phyloP scores from a whole-genome alignment of 2,329 filamentous ascomycete species.

The Tolypocladium guangdongense region DNA sequence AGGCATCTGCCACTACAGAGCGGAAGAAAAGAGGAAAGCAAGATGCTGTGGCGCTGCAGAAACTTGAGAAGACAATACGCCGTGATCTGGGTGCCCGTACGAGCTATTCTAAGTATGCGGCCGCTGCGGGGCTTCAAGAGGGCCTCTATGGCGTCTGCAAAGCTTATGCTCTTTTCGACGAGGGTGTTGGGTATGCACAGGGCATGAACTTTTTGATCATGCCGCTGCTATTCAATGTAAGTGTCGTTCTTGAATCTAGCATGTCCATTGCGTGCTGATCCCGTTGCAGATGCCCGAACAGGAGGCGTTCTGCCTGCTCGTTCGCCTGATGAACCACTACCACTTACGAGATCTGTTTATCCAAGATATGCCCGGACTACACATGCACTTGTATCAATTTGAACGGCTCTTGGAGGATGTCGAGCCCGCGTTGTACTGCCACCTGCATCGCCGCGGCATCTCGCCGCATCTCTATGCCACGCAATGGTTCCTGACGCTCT shows the following conservation, averaged over 20 bases:
- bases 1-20: conserved; percentile 52
- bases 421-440: conserved; percentile 89
- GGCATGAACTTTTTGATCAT: conserved; percentile 99
- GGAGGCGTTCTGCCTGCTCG: conserved; percentile 88
- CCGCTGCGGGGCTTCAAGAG: conserved; percentile 83
- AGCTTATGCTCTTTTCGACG: conserved; percentile 91
- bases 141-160: conserved; percentile 94
- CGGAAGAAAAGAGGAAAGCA: conserved; percentile 72
- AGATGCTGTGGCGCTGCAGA: conserved; percentile 61
- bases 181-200: conserved; percentile 90
- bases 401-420: conserved; percentile 88
- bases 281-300: conserved; percentile 74
- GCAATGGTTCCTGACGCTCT: conserved; percentile 98
- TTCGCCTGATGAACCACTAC: conserved; percentile 95
- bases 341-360: conserved; percentile 85
- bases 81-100: conserved; percentile 86
- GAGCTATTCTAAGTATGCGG: conserved; percentile 92
- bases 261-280: conserved; percentile 9
- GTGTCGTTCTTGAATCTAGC: conserved; percentile 14
- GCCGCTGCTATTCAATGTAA: conserved; percentile 87
- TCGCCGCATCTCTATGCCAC: conserved; percentile 91
- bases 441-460: conserved; percentile 78
- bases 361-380: conserved; percentile 91
- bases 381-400: conserved; percentile 89
- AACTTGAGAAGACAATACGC: conserved; percentile 84